These are phyloP conservation scores for Colletotrichum sp. DNA, from an alignment of 2,329 filamentous ascomycete genomes.

Conservation along the genomic window DNA sequence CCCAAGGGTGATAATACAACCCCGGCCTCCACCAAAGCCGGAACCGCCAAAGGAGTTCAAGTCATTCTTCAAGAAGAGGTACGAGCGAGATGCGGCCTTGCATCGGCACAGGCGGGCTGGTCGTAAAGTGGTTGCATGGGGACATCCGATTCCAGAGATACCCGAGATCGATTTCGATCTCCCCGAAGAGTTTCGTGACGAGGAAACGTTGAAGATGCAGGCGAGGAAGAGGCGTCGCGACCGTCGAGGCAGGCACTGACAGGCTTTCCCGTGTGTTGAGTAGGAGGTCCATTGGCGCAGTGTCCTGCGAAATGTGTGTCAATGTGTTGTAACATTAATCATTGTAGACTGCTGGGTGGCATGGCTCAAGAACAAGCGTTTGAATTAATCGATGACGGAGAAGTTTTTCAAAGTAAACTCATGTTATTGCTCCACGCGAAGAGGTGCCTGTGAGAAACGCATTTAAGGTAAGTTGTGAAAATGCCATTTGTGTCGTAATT, in stretches of 20 bases:
- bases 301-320: not conserved
- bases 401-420: not conserved
- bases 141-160: conserved; percentile 78
- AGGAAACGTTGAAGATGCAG: conserved; percentile 60
- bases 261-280: not conserved
- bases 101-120: conserved; percentile 72
- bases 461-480: not conserved
- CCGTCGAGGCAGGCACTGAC: conserved; percentile 54
- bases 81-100: conserved; percentile 82
- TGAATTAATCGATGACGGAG: not conserved
- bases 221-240: conserved; percentile 68
- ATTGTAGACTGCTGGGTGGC: conserved; percentile 9
- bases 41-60: conserved; percentile 67
- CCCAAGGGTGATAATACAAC: conserved; percentile 26
- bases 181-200: conserved; percentile 67
- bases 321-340: conserved; percentile 10
- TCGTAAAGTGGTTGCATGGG: conserved; percentile 79
- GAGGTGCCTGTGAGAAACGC: not conserved
- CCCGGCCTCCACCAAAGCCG: conserved; percentile 33
- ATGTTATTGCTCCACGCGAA: not conserved
- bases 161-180: conserved; percentile 75
- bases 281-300: not conserved
- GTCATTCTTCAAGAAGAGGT: conserved; percentile 85
- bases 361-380: conserved; percentile 17
- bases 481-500: not conserved